Base-by-base conservation (phyloP, 805 yeast genomes). In the Ogataea trehalophila region DNA sequence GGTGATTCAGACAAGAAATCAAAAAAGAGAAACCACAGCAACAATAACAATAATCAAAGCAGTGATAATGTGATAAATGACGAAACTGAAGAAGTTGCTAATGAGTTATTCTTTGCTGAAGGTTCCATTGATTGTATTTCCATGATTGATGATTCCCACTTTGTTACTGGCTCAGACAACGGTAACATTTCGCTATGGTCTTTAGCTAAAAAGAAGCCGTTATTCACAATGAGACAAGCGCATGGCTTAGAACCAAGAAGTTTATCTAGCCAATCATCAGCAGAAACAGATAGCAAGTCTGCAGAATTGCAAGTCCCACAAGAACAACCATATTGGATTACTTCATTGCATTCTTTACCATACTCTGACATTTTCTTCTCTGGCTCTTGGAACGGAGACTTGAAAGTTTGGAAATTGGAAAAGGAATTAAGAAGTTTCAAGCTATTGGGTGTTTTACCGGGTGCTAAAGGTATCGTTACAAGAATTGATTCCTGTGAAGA, bases 91-190 rank as follows among this genome's bases (percentile, higher is more conserved):
- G 57, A 51, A n/a, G 65, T 66, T n/a, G 48, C 45, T 15, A 53
- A 54, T 33, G 33, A 6, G 8, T 23, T 42, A 8, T 75, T 79
- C 57, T 76, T 72, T 54, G 70, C 80, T 39, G 97, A 94, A 65
- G 98, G 98, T 13, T 82, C 94, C 52, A 83, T 92, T 45, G 98
- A 92, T 58, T 84, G 87, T 60, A 94, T 91, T 33, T 72, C 86
- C 13, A 90, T 91, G 97, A 68, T 87, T 46, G 99, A 94, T 67
- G 96, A 91, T 66, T 80, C 90, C 26, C 90, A 87, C 64, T 94
- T 94, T 62, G 82, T 94, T 41, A 91, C 98, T 1, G 98, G 98
- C 5, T 84, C 96, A 15, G 99, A 94, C 63, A 92, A 91, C 63
- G 99, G 99, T 39, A 86, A 81, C 61, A 69, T 94, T 33, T 71